A percentile compares a stretch with the other conserved stretches of the same genome.
Evolutionary conservation across 2,329 filamentous ascomycete genomes (phyloP).

Genomic region (Calycina herbarum): DNA sequence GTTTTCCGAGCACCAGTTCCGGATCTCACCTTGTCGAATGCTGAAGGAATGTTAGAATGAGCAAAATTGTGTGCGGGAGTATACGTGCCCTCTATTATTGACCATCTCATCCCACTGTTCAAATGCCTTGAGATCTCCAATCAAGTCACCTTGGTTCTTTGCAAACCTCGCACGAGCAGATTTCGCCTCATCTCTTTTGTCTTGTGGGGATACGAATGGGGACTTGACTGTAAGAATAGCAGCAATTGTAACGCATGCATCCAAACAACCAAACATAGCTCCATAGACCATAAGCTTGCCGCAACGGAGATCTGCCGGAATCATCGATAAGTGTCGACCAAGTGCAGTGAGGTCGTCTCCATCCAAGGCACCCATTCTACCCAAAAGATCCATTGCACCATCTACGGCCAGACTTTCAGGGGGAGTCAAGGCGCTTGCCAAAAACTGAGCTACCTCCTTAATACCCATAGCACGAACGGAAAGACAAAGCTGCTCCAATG

Average conservation of each 20-base stretch:
- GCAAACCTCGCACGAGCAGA: slow-evolving; percentile 74
- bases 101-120: slow-evolving; percentile 76
- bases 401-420: slow-evolving; percentile 84
- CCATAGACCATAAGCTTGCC: slow-evolving; percentile 96
- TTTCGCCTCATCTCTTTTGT: slow-evolving; percentile 80
- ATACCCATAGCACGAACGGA: slow-evolving; percentile 96
- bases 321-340: slow-evolving; percentile 89
- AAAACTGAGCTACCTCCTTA: slow-evolving; percentile 74
- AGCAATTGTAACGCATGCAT: slow-evolving; percentile 84
- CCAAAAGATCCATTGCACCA: slow-evolving; percentile 75
- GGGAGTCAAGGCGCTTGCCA: slow-evolving; percentile 84
- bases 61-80: not conserved
- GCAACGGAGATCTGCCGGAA: slow-evolving; percentile 88
- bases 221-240: slow-evolving; percentile 87
- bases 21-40: slow-evolving; percentile 61
- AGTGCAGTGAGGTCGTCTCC: slow-evolving; percentile 85
- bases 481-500: slow-evolving; percentile 89
- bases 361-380: slow-evolving; percentile 85
- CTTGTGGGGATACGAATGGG: slow-evolving; percentile 81
- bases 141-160: slow-evolving; percentile 77
- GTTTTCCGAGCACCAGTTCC: slow-evolving; percentile 79
- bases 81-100: slow-evolving; percentile 48
- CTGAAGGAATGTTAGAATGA: slow-evolving; percentile 25
- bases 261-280: slow-evolving; percentile 87
- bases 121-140: slow-evolving; percentile 84